A percentile compares a stretch with the other conserved stretches of the same genome.
phyloP scores from a whole-genome alignment of 768 basidiomycete species.

The Lentinula edodes region DNA sequence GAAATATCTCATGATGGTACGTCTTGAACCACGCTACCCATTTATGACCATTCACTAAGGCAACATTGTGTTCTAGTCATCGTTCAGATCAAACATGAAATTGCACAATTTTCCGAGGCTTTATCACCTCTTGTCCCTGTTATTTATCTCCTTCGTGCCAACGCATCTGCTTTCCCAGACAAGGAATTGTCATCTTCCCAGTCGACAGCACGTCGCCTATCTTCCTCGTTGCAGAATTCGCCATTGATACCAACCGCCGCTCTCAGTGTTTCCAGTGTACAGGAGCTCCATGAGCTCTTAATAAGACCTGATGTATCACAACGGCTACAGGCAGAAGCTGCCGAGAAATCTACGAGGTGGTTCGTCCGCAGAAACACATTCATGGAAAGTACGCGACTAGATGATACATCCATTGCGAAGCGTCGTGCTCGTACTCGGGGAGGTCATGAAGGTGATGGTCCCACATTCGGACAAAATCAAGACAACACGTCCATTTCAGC shows the following conservation, averaged over 20 bases:
- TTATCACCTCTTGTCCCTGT: not conserved
- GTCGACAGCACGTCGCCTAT: not conserved
- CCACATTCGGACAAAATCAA: not conserved
- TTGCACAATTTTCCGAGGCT: not conserved
- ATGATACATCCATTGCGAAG: not conserved
- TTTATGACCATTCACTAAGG: not conserved
- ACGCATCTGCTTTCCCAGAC: not conserved
- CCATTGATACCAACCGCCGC: not conserved
- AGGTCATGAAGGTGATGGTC: not conserved
- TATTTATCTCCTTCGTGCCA: not conserved
- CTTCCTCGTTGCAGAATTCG: not conserved
- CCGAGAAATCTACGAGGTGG: conserved; percentile 1
- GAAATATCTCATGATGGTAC: not conserved
- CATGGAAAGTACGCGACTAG: not conserved
- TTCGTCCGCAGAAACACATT: not conserved
- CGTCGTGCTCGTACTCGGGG: conserved; percentile 1
- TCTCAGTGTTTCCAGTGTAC: not conserved
- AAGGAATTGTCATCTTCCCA: not conserved
- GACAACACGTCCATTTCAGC: not conserved
- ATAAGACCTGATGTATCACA: not conserved
- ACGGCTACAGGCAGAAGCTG: not conserved
- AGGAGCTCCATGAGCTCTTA: not conserved
- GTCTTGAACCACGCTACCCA: not conserved
- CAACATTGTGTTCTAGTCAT: not conserved
- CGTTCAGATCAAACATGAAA: not conserved